These are phyloP conservation scores for Westerdykella sp. DNA, from an alignment of 2,329 filamentous ascomycete species.

Conservation along the genomic window DNA sequence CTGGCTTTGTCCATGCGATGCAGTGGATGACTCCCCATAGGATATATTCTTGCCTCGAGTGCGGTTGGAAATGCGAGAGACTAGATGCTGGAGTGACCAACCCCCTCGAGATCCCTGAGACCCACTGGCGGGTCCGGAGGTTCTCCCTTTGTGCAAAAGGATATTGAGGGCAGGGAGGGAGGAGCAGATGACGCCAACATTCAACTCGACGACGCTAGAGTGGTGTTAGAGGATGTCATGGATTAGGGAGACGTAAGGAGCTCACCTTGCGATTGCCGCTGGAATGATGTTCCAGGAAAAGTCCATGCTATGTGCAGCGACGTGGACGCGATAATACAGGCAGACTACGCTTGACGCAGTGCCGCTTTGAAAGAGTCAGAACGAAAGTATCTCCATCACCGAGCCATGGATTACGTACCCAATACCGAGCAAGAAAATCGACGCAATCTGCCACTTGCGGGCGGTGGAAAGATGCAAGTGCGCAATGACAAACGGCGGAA, in stretches of 20 bases:
- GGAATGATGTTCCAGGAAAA: neutral
- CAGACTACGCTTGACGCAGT: neutral
- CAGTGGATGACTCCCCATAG: no score
- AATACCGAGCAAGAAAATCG: neutral
- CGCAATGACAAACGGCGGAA: neutral
- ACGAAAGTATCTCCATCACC: neutral
- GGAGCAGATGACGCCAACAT: slow-evolving; percentile 36
- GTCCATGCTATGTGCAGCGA: neutral
- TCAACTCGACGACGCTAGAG: no score
- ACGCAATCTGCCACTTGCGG: neutral
- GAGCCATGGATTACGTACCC: neutral
- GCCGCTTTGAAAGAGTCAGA: neutral
- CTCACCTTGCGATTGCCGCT: neutral
- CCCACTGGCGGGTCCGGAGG: no score
- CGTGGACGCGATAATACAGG: neutral
- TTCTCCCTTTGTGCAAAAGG: slow-evolving; percentile 12
- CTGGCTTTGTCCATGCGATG: no score
- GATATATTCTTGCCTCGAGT: no score
- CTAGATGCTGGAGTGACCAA: no score
- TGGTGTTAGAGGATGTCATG: no score
- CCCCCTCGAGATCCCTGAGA: no score
- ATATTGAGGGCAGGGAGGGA: slow-evolving; percentile 41
- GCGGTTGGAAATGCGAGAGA: no score
- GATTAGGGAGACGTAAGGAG: no score
- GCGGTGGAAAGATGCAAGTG: neutral